Conservation (phyloP, 2,329 filamentous ascomycete genomes). For the Fusarium cicatricum region DNA sequence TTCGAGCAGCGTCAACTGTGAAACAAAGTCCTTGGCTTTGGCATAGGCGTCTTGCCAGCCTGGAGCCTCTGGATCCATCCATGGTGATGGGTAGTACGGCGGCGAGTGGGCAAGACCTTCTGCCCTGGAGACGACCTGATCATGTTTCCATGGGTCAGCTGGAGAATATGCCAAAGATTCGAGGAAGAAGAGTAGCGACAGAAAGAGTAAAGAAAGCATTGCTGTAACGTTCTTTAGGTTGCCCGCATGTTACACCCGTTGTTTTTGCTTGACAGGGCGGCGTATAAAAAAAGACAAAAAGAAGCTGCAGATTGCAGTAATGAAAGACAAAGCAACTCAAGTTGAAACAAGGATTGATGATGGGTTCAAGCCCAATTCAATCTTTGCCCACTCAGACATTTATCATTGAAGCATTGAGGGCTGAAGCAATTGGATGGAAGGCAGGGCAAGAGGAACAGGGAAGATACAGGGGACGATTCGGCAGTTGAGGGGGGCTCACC, state of each 20-base stretch:
- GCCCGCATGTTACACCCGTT: neutral
- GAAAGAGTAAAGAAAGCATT: constrained; percentile 26
- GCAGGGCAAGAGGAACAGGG: neutral
- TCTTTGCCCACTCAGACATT: neutral
- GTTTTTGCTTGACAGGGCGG: neutral
- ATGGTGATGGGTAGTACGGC: constrained; percentile 86
- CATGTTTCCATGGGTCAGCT: constrained; percentile 35
- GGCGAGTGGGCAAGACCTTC: constrained; percentile 51
- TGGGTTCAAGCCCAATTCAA: neutral
- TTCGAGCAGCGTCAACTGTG: constrained; percentile 81
- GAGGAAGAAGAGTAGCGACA: constrained; percentile 13
- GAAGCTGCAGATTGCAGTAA: neutral
- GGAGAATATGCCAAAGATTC: constrained; percentile 11
- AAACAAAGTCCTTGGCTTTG: constrained; percentile 81
- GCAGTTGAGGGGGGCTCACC: constrained; percentile 11
- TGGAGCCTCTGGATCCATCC: constrained; percentile 76
- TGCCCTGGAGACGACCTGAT: constrained; percentile 30
- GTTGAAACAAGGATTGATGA: neutral
- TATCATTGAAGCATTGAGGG: neutral
- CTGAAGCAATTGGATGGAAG: neutral
- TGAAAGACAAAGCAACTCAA: neutral
- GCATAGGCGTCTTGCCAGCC: constrained; percentile 80
- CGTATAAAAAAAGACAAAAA: neutral
- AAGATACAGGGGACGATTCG: neutral
- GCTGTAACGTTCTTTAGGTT: constrained; percentile 2